phyloP scores from a whole-genome alignment of 2,329 filamentous ascomycete genomes.

The Acrodontium crateriforme region DNA sequence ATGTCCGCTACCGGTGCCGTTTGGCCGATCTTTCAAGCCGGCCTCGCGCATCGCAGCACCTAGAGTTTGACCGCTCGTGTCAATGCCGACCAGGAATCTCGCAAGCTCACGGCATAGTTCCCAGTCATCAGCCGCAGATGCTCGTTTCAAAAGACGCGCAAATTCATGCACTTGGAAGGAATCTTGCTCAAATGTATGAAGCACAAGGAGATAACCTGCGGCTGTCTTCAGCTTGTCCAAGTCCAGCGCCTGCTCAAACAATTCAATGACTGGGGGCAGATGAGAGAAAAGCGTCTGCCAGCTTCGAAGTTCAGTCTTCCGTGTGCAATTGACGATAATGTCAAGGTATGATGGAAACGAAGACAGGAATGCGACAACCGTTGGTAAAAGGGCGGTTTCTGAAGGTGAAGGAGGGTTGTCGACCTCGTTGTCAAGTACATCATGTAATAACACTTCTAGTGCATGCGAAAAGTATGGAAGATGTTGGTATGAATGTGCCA shows the following conservation, averaged over 20 bases:
- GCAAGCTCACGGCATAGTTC: constrained; percentile 91
- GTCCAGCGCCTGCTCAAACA: constrained; percentile 85
- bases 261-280: constrained; percentile 73
- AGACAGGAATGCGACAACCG: constrained; percentile 39
- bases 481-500: constrained; percentile 74
- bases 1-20: background rate
- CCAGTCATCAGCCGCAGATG: constrained; percentile 80
- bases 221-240: constrained; percentile 85
- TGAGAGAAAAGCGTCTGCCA: constrained; percentile 92
- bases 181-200: constrained; percentile 58
- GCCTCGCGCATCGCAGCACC: constrained; percentile 47
- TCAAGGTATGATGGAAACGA: constrained; percentile 69
- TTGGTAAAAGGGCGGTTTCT: constrained; percentile 36
- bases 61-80: constrained; percentile 71
- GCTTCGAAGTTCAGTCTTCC: constrained; percentile 88
- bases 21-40: constrained; percentile 8
- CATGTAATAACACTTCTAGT: constrained; percentile 80
- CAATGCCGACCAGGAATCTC: constrained; percentile 85
- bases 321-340: constrained; percentile 89
- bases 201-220: constrained; percentile 85
- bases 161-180: constrained; percentile 48
- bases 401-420: constrained; percentile 42
- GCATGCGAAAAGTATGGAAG: constrained; percentile 89
- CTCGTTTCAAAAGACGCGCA: constrained; percentile 65
- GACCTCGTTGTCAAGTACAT: constrained; percentile 88